Conservation (phyloP, 768 basidiomycete species). For the Trametes elegans region DNA sequence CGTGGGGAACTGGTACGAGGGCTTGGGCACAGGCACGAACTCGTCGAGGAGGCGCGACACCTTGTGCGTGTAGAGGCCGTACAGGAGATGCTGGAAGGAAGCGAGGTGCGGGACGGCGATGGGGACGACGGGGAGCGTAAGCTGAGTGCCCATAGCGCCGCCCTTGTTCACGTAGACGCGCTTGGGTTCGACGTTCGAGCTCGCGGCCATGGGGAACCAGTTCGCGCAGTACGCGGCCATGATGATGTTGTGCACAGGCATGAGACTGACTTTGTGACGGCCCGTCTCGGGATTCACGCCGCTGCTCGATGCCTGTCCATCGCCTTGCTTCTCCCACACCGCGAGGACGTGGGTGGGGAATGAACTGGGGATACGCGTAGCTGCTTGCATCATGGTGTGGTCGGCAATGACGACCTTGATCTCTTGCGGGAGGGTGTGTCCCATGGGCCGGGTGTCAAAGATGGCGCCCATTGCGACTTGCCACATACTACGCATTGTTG, state of each 20-base stretch:
- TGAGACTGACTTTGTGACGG: slow-evolving; percentile 42
- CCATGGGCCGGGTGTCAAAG: slow-evolving; percentile 30
- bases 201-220: slow-evolving; percentile 48
- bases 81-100: slow-evolving; percentile 62
- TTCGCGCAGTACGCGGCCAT: slow-evolving; percentile 60
- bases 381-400: slow-evolving; percentile 11
- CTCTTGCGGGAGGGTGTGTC: slow-evolving; percentile 40
- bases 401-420: slow-evolving; percentile 38
- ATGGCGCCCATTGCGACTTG: slow-evolving; percentile 4
- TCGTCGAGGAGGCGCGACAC: slow-evolving; percentile 54
- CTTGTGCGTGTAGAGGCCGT: slow-evolving; percentile 69
- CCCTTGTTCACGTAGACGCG: slow-evolving; percentile 3
- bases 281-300: slow-evolving; percentile 1
- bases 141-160: slow-evolving; percentile 20
- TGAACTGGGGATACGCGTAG: slow-evolving; percentile 26
- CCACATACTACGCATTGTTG: slow-evolving; percentile 20
- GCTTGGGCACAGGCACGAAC: slow-evolving; percentile 55
- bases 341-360: slow-evolving; percentile 43
- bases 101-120: slow-evolving; percentile 68
- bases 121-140: slow-evolving; percentile 61
- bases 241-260: slow-evolving; percentile 63
- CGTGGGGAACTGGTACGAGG: slow-evolving; percentile 15
- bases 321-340: slow-evolving; percentile 41
- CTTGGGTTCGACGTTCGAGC: slow-evolving; percentile 16
- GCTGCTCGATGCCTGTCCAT: slow-evolving; percentile 31